Percentiles rank a stretch among this genome's conserved stretches.
Evolutionary conservation across 768 basidiomycete genomes (phyloP).

Genomic region (Plicaturopsis crispa): DNA sequence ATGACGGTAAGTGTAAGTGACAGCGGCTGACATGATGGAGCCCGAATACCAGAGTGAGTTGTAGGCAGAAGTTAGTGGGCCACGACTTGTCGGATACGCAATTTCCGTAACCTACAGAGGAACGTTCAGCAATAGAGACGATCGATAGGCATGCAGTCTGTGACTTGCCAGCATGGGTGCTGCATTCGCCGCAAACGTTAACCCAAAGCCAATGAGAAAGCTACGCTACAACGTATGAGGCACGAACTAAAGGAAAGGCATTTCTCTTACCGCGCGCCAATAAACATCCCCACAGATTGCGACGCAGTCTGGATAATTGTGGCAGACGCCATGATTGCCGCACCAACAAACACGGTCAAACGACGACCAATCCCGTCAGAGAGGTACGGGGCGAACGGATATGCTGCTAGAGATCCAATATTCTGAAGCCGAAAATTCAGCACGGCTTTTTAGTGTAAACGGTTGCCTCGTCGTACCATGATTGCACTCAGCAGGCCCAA

Average conservation of each 20-base stretch:
- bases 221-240: conserved; percentile 15
- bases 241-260: conserved; percentile 1
- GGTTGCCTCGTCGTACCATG: conserved; percentile 49
- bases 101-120: conserved; percentile 81
- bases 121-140: no score
- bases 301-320: conserved; percentile 65
- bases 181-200: conserved; percentile 46
- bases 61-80: conserved; percentile 68
- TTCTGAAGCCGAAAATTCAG: no score
- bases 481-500: conserved; percentile 70
- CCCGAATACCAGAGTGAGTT: conserved; percentile 87
- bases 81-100: conserved; percentile 80
- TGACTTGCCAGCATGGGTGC: conserved; percentile 84
- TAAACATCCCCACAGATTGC: conserved; percentile 69
- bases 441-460: no score
- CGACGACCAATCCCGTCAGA: conserved; percentile 70
- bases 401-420: conserved; percentile 60
- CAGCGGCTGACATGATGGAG: conserved; percentile 54
- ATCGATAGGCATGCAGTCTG: no score
- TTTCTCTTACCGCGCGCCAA: conserved; percentile 57
- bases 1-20: no score
- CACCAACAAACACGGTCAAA: conserved; percentile 57
- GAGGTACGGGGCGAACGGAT: conserved; percentile 64
- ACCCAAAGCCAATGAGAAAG: conserved; percentile 71
- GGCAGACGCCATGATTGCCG: conserved; percentile 59